These are phyloP conservation scores for Lachancea dasiensis DNA, from an alignment of 805 yeast species.

Conservation along the genomic window DNA sequence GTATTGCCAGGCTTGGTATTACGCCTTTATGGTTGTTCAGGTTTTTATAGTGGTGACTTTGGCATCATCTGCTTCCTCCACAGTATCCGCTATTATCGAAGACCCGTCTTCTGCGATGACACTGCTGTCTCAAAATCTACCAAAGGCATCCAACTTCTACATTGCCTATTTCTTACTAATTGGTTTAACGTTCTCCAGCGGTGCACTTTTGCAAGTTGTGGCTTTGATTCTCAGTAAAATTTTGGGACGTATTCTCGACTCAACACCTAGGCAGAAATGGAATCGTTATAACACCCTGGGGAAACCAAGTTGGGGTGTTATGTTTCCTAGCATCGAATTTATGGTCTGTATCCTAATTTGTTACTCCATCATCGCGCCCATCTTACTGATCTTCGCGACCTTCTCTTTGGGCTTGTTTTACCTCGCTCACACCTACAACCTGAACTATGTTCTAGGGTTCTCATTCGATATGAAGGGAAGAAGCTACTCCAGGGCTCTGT, in stretches of 20 bases:
- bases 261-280: slow-evolving; percentile 93
- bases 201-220: slow-evolving; percentile 67
- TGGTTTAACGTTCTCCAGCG: slow-evolving; percentile 76
- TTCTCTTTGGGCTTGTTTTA: slow-evolving; percentile 52
- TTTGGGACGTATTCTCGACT: slow-evolving; percentile 66
- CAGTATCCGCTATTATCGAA: slow-evolving; percentile 60
- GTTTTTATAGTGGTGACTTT: slow-evolving; percentile 80
- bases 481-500: slow-evolving; percentile 63
- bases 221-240: slow-evolving; percentile 65
- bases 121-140: slow-evolving; percentile 68
- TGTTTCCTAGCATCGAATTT: slow-evolving; percentile 73
- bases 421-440: slow-evolving; percentile 55
- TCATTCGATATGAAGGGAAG: slow-evolving; percentile 64
- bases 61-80: slow-evolving; percentile 74
- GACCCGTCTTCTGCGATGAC: slow-evolving; percentile 69
- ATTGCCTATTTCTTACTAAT: slow-evolving; percentile 74
- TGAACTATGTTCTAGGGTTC: slow-evolving; percentile 58
- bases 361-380: slow-evolving; percentile 76
- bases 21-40: slow-evolving; percentile 85
- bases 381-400: slow-evolving; percentile 60
- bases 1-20: slow-evolving; percentile 84
- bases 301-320: slow-evolving; percentile 72
- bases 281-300: slow-evolving; percentile 58
- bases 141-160: slow-evolving; percentile 88
- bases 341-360: slow-evolving; percentile 65